Percentiles rank a stretch among this genome's conserved stretches.
phyloP scores from a whole-genome alignment of 257 asterid species.

The Fraxinus quadrangulata region DNA sequence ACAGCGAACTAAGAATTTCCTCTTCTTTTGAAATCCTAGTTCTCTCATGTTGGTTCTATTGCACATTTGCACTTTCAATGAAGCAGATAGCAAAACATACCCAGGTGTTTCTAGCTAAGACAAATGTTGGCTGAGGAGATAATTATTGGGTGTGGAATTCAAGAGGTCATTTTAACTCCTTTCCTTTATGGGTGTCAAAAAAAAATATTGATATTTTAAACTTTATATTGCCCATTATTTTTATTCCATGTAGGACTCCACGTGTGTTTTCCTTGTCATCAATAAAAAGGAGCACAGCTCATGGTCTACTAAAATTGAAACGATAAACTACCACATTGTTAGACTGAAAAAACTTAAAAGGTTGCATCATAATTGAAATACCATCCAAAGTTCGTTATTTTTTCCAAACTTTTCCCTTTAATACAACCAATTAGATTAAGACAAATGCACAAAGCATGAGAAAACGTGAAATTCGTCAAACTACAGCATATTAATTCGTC shows the following conservation, averaged over 20 bases:
- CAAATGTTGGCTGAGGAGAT: background rate
- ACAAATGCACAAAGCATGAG: slow-evolving; percentile 8
- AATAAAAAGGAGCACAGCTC: background rate
- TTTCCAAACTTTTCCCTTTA: background rate
- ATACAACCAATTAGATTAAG: background rate
- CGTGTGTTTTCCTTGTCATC: background rate
- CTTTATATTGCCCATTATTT: background rate
- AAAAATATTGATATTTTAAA: background rate
- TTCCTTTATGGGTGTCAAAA: background rate
- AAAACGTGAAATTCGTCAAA: slow-evolving; percentile 3
- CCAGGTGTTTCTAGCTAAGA: background rate
- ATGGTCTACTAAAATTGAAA: background rate
- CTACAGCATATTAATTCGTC: slow-evolving; percentile 1
- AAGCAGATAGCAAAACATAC: background rate
- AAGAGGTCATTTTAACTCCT: background rate
- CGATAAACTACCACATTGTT: background rate
- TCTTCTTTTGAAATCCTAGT: background rate
- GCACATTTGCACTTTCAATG: background rate
- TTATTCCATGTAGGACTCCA: background rate
- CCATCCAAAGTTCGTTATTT: background rate
- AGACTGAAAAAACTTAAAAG: background rate
- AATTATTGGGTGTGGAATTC: background rate
- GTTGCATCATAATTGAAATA: background rate
- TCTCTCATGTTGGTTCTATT: background rate
- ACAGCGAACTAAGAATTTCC: background rate